Evolutionary conservation across 2,329 filamentous ascomycete genomes (phyloP).

Genomic region (Simplicillium sp.): DNA sequence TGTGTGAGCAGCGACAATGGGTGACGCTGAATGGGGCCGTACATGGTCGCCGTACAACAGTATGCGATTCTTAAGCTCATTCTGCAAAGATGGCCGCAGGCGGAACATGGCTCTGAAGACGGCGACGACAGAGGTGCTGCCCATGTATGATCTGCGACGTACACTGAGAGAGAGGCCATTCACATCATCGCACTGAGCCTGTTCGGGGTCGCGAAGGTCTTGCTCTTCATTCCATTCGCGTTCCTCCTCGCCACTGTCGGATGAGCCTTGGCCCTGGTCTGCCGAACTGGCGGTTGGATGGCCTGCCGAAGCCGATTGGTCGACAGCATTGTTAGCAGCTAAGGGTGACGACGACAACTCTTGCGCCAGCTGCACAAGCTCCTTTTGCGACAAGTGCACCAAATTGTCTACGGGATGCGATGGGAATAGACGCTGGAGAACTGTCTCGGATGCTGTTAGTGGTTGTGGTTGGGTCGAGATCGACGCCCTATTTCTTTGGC

Average conservation of each 20-base stretch:
- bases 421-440: constrained; percentile 15
- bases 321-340: constrained; percentile 1
- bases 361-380: too few species aligned
- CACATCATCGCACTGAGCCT: constrained; percentile 18
- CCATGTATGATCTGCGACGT: constrained; percentile 49
- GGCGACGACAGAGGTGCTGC: constrained; percentile 55
- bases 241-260: constrained; percentile 17
- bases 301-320: not conserved
- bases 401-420: constrained; percentile 2
- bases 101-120: constrained; percentile 47
- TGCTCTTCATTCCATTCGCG: constrained; percentile 18
- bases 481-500: constrained; percentile 13
- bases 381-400: too few species aligned
- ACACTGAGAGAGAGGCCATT: constrained; percentile 32
- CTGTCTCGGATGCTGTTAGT: not conserved
- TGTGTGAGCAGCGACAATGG: too few species aligned
- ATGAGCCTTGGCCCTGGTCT: too few species aligned
- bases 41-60: constrained; percentile 30
- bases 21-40: constrained; percentile 16
- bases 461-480: constrained; percentile 2
- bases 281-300: too few species aligned
- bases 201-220: constrained; percentile 1
- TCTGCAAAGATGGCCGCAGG: constrained; percentile 15
- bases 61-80: constrained; percentile 18
- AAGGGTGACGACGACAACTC: constrained; percentile 1